phyloP scores from a whole-genome alignment of 257 asterid genomes.

The Solanum infundibuliforme region DNA sequence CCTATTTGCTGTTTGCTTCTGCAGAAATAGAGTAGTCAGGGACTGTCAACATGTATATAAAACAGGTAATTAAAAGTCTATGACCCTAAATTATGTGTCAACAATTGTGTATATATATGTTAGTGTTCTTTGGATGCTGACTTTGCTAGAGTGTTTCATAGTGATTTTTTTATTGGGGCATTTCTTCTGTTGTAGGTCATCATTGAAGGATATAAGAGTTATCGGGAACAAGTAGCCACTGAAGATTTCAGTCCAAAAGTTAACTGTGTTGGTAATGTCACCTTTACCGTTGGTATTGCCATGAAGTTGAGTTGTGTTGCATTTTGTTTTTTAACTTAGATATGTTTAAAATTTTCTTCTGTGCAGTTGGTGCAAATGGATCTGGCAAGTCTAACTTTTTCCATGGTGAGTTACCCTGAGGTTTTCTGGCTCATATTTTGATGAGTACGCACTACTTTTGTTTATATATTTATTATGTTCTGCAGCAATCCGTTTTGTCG shows the following conservation, averaged over 20 bases:
- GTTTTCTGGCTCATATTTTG: not conserved
- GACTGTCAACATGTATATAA: conserved; percentile 47
- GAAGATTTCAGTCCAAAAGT: conserved; percentile 89
- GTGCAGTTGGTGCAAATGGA: conserved; percentile 97
- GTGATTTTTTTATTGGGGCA: not conserved
- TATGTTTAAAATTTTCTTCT: not conserved
- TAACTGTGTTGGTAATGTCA: conserved; percentile 78
- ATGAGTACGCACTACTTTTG: not conserved
- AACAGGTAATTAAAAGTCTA: conserved; percentile 41
- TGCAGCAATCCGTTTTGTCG: conserved; percentile 90
- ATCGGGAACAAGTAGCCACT: conserved; percentile 80
- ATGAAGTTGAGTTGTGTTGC: not conserved
- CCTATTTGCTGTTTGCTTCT: not conserved
- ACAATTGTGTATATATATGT: not conserved
- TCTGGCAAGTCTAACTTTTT: conserved; percentile 96
- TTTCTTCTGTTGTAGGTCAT: conserved; percentile 39
- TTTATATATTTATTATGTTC: not conserved
- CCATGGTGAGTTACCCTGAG: conserved; percentile 46
- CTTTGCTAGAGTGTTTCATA: not conserved
- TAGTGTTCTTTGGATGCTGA: not conserved
- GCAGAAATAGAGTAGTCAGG: not conserved
- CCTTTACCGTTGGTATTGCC: not conserved
- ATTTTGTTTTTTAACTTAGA: not conserved
- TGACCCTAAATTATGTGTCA: not conserved
- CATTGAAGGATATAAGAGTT: conserved; percentile 98